Percentiles rank a stretch among this genome's conserved stretches.
These are phyloP conservation scores for Globisporangium lucens DNA, from an alignment of 352 stramenopile genomes.

Conservation along the genomic window DNA sequence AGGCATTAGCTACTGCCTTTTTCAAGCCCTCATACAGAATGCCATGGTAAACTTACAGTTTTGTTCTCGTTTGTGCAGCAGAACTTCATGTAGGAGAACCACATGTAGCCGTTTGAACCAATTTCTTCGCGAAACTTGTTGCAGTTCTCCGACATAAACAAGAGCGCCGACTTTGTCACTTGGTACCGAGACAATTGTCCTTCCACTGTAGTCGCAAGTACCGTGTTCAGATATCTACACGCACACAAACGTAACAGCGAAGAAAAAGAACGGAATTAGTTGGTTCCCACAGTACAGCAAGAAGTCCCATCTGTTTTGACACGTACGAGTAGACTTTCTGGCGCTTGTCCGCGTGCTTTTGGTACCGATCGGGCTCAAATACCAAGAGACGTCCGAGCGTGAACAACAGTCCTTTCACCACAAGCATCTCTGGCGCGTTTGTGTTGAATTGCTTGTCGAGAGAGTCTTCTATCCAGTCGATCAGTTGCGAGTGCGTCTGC, in stretches of 20 bases:
- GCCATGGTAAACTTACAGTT: constrained; percentile 33
- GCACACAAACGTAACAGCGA: too few species aligned
- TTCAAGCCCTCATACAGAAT: background rate
- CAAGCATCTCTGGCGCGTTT: constrained; percentile 61
- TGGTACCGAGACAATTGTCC: constrained; percentile 67
- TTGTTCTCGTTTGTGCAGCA: constrained; percentile 69
- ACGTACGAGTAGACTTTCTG: constrained; percentile 68
- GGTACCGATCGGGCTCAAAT: constrained; percentile 53
- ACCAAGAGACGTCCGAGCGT: constrained; percentile 49
- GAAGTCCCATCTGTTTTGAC: too few species aligned
- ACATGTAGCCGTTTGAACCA: constrained; percentile 40
- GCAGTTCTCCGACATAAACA: constrained; percentile 48
- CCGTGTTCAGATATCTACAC: constrained; percentile 51
- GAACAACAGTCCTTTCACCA: constrained; percentile 72
- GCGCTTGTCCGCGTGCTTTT: constrained; percentile 27
- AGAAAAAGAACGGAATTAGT: too few species aligned
- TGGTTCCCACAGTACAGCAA: too few species aligned
- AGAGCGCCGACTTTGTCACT: constrained; percentile 56
- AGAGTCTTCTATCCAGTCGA: constrained; percentile 66
- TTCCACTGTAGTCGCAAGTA: constrained; percentile 55
- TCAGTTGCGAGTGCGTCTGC: constrained; percentile 23
- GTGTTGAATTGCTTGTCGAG: constrained; percentile 76
- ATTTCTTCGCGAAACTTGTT: constrained; percentile 49
- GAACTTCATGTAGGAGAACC: constrained; percentile 74
- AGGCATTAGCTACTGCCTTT: background rate